Conservation (phyloP, 148 eudicot species). For the Rhododendron henanense region DNA sequence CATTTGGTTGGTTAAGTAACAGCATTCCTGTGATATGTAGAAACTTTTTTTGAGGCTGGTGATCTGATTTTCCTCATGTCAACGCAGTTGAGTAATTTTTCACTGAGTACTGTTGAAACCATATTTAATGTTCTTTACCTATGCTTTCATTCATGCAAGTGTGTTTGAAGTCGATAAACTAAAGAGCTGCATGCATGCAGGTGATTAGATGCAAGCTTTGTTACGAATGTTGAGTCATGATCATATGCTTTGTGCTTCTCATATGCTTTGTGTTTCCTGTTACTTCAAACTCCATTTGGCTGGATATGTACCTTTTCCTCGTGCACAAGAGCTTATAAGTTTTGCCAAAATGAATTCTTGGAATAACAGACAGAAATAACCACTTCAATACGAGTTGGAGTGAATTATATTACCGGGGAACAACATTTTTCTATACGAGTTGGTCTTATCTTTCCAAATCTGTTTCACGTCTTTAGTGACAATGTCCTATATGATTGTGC, state of each 20-base stretch:
- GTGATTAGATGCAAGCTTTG: neutral
- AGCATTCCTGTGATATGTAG: neutral
- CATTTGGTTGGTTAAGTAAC: neutral
- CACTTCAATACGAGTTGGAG: neutral
- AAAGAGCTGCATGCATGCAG: neutral
- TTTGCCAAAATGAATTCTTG: neutral
- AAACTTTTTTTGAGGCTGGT: neutral
- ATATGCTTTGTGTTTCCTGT: neutral
- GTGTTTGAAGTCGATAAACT: neutral
- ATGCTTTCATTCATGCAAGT: neutral
- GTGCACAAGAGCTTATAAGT: neutral
- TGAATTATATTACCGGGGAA: neutral
- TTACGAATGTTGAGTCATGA: neutral
- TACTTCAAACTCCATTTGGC: neutral
- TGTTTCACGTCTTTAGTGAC: neutral
- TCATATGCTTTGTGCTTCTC: neutral
- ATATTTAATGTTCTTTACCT: neutral
- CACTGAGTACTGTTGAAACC: neutral
- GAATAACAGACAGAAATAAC: neutral
- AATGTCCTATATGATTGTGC: neutral
- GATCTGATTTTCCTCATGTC: neutral
- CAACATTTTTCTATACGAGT: neutral
- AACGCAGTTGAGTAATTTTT: neutral
- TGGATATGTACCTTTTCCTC: neutral
- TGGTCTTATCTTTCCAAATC: neutral